Conservation (phyloP, 768 basidiomycete species). For the Leccinum uliginosum region DNA sequence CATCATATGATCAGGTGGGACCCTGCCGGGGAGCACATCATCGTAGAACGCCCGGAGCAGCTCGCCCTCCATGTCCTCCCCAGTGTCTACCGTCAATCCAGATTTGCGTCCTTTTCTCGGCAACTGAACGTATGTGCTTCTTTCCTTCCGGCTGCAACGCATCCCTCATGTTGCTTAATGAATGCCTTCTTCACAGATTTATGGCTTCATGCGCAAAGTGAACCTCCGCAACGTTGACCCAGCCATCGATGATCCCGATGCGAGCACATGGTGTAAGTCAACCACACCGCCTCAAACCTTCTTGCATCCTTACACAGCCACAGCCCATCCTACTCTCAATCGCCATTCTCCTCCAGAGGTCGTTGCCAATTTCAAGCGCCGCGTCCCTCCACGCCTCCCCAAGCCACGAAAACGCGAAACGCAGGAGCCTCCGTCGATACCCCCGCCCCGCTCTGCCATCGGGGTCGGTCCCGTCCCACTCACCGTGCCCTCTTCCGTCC, state of each 20-base stretch:
- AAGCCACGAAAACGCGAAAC: constrained; percentile 80
- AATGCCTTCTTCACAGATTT: constrained; percentile 59
- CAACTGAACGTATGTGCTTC: constrained; percentile 82
- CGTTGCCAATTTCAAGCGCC: constrained; percentile 91
- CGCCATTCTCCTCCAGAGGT: constrained; percentile 87
- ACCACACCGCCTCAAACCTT: constrained; percentile 14
- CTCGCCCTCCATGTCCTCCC: constrained; percentile 92
- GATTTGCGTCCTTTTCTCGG: constrained; percentile 95
- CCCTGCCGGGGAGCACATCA: constrained; percentile 88
- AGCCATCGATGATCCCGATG: constrained; percentile 92
- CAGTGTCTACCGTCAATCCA: constrained; percentile 91
- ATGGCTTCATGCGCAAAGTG: constrained; percentile 98
- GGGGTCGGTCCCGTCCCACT: constrained; percentile 67
- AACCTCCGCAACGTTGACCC: constrained; percentile 94
- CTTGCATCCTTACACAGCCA: constrained; percentile 22
- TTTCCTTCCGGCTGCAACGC: constrained; percentile 13
- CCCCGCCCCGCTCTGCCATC: constrained; percentile 73
- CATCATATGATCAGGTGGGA: constrained; percentile 98
- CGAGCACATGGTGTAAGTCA: constrained; percentile 91
- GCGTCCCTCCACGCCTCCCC: constrained; percentile 88
- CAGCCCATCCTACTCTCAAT: constrained; percentile 88
- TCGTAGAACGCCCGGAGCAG: constrained; percentile 91
- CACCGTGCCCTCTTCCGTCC: constrained; percentile 44
- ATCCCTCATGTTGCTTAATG: constrained; percentile 22
- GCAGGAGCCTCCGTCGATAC: constrained; percentile 62